Evolutionary conservation across 805 yeast genomes (phyloP), one percentile per base, ranked within the genome.

Genomic region (Pichia insulana): DNA sequence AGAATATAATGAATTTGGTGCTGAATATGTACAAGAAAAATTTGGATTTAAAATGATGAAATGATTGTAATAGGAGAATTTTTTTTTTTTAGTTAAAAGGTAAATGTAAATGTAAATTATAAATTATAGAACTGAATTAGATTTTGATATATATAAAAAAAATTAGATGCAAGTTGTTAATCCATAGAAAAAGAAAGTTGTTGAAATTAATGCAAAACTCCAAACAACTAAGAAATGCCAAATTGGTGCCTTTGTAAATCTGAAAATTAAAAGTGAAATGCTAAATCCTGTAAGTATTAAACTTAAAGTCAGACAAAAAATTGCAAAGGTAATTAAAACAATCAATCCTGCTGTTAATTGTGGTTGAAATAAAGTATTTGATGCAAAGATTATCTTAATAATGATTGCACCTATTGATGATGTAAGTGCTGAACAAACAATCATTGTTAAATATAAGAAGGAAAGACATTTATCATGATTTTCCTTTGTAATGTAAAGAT

Each of bases 1-100:
- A 43, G 97, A 92, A 39, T 92, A 88, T 54, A 70, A 75, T 49
- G 98, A 92, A 59, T 81, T 85, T 55, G 98, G 98, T 0, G 70
- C 77, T 17, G 63, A 58, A 44, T 62, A 61, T 41, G 56, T 58
- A 11, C 62, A 56, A 40, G 61, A 57, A 38, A 61, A 60, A 43
- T 61, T 61, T 47, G 59, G 63, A 4, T 49, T 48, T 38, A 56
- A 52, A 43, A 12, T 43, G n/a, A 39, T 30, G 16, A 6, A 30
- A 20, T 10, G 15, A 22, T 34, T 12, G 20, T 9, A n/a, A 8
- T n/a, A 9, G 19, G 19, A 18, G 19, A n/a, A 7, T 34, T 19
- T 18, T 33, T 25, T 17, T 19, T 33, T 34, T 17, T 22, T 22
- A 22, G 25, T 5, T 22, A 22, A 28, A 28, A 28, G 10, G 31